Conservation (phyloP, 345 rosid genomes). For the Acer campestre region DNA sequence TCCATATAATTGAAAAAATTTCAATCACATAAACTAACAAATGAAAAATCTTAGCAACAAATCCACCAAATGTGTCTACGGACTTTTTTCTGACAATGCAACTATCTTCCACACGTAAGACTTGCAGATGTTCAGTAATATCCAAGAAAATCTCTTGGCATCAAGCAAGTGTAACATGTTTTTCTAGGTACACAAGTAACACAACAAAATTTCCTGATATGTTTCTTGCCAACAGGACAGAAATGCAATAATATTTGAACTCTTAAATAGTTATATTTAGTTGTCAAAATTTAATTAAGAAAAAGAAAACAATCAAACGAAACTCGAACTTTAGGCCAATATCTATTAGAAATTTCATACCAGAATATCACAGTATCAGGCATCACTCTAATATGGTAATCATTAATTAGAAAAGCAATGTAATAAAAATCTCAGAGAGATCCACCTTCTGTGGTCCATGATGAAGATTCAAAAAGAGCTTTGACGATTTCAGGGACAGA, state of each 20-base stretch:
- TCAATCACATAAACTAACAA: background rate
- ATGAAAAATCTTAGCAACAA: background rate
- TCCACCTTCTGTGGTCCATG: constrained; percentile 83
- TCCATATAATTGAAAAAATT: background rate
- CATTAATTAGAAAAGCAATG: background rate
- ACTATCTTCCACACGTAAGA: background rate
- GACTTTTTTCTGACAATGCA: constrained; percentile 10
- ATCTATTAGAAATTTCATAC: background rate
- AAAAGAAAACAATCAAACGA: background rate
- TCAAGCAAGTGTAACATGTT: background rate
- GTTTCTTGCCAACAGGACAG: constrained; percentile 3
- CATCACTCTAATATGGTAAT: constrained; percentile 2
- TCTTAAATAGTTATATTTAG: background rate
- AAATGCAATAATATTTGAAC: background rate
- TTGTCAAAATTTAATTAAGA: too few species aligned
- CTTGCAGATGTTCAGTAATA: background rate
- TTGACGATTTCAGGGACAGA: constrained; percentile 79
- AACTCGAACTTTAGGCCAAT: background rate
- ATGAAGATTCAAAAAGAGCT: constrained; percentile 89
- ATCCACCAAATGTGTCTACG: background rate
- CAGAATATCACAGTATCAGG: background rate
- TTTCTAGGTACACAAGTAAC: background rate
- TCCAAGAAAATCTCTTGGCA: constrained; percentile 6
- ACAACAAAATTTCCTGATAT: background rate
- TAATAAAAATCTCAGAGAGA: constrained; percentile 9